These are phyloP conservation scores for Verticillium longisporum DNA, from an alignment of 2,329 filamentous ascomycete genomes.

Conservation along the genomic window DNA sequence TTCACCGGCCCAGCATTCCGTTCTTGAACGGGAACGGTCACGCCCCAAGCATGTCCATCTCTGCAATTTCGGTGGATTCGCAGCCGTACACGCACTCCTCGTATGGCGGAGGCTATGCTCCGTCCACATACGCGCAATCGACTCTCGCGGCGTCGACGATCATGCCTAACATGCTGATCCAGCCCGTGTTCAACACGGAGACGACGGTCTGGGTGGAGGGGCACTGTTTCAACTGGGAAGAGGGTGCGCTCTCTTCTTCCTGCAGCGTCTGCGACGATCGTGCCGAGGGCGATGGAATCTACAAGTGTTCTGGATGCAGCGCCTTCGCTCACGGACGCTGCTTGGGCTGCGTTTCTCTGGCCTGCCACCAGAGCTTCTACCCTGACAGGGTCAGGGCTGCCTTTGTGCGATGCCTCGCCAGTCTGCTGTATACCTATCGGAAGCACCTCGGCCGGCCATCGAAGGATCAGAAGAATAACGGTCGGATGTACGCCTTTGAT, in stretches of 20 bases:
- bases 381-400: conserved; percentile 55
- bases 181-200: conserved; percentile 72
- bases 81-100: conserved; percentile 59
- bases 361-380: conserved; percentile 57
- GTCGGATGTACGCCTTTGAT: conserved; percentile 57
- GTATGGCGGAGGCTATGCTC: conserved; percentile 64
- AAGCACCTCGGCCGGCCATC: conserved; percentile 54
- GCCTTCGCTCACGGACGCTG: conserved; percentile 52
- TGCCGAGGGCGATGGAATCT: conserved; percentile 65
- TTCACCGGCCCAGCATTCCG: conserved; percentile 65
- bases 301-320: conserved; percentile 62
- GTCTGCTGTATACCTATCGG: conserved; percentile 58
- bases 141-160: conserved; percentile 79
- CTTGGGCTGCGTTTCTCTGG: conserved; percentile 55
- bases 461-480: conserved; percentile 53
- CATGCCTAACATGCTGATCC: conserved; percentile 77
- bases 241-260: conserved; percentile 49
- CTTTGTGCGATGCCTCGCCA: conserved; percentile 60
- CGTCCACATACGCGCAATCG: conserved; percentile 79
- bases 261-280: conserved; percentile 75
- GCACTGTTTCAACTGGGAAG: conserved; percentile 66
- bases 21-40: conserved; percentile 64
- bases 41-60: conserved; percentile 51
- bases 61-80: conserved; percentile 53
- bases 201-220: conserved; percentile 80